Evolutionary conservation across 31 red algal species (phyloP).

Genomic region (Bonnemaisonia californica): DNA sequence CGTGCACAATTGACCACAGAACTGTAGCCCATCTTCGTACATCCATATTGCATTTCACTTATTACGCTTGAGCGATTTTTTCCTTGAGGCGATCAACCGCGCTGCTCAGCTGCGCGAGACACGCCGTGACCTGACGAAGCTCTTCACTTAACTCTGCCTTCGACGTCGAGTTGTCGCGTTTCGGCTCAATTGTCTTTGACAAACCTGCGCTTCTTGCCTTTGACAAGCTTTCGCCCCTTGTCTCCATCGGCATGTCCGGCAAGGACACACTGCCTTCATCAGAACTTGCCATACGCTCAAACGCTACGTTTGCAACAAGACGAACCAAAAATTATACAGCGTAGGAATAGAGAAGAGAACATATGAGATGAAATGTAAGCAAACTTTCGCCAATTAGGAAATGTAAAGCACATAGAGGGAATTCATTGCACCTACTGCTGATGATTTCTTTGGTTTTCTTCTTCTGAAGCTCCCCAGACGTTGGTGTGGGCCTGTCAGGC

Average conservation of each 20-base stretch:
- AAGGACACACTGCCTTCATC: not conserved
- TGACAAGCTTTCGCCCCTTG: not conserved
- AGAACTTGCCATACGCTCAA: conserved; percentile 17
- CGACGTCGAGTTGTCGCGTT: too few relatives aligned
- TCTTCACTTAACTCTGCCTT: not conserved
- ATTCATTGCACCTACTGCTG: conserved; percentile 39
- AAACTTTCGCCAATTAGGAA: not conserved
- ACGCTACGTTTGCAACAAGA: not conserved
- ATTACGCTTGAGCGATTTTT: not conserved
- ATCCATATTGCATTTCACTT: not conserved
- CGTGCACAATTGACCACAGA: not conserved
- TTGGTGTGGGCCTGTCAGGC: not conserved
- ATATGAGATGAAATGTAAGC: not conserved
- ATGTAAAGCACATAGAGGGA: not conserved
- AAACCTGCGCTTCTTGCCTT: too few relatives aligned
- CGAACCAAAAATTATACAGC: not conserved
- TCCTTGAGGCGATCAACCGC: not conserved
- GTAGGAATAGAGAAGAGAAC: too few relatives aligned
- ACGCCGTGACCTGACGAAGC: not conserved
- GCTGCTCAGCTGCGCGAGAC: not conserved
- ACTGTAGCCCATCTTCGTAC: not conserved
- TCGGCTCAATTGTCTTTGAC: not conserved
- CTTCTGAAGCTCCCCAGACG: conserved; percentile 8
- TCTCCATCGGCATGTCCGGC: not conserved
- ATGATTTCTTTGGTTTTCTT: conserved; percentile 56